These are phyloP conservation scores for Isoetes taiwanensis DNA, from an alignment of 75 land plant genomes.

Conservation along the genomic window DNA sequence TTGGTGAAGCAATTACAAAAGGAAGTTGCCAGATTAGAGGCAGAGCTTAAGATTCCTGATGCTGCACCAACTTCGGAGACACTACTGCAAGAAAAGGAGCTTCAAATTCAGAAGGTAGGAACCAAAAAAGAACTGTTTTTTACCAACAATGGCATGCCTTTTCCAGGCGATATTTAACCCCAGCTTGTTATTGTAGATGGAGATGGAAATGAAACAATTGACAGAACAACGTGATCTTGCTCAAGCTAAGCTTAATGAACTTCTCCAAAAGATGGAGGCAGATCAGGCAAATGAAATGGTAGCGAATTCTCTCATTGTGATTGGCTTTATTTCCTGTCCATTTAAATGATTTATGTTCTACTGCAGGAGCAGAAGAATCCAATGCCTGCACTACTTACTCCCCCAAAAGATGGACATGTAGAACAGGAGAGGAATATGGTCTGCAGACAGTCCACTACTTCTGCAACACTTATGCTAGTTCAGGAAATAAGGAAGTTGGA, in stretches of 20 bases:
- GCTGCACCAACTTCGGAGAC: slow-evolving; percentile 26
- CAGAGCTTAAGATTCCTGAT: slow-evolving; percentile 62
- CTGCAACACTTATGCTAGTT: slow-evolving; percentile 73
- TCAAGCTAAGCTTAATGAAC: slow-evolving; percentile 62
- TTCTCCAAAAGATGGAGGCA: slow-evolving; percentile 41
- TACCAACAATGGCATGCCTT: background rate
- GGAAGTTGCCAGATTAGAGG: slow-evolving; percentile 83
- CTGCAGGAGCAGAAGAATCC: slow-evolving; percentile 9
- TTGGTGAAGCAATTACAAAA: slow-evolving; percentile 88
- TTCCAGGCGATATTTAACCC: background rate
- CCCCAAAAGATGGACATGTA: slow-evolving; percentile 12
- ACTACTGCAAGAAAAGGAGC: slow-evolving; percentile 58
- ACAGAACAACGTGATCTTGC: slow-evolving; percentile 67
- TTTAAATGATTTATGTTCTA: too few relatives aligned
- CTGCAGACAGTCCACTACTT: slow-evolving; percentile 52
- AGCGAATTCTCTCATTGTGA: too few relatives aligned
- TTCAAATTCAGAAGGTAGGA: slow-evolving; percentile 61
- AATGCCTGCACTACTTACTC: too few relatives aligned
- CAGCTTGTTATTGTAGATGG: slow-evolving; percentile 39
- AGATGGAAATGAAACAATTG: slow-evolving; percentile 64
- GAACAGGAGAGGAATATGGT: too few relatives aligned
- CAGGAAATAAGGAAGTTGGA: slow-evolving; percentile 95
- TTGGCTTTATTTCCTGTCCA: slow-evolving; percentile 29
- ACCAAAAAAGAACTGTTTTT: background rate
- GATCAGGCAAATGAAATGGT: slow-evolving; percentile 29